Conservation (phyloP, 371 early-diverging fungal genomes). For the Apophysomyces variabilis region DNA sequence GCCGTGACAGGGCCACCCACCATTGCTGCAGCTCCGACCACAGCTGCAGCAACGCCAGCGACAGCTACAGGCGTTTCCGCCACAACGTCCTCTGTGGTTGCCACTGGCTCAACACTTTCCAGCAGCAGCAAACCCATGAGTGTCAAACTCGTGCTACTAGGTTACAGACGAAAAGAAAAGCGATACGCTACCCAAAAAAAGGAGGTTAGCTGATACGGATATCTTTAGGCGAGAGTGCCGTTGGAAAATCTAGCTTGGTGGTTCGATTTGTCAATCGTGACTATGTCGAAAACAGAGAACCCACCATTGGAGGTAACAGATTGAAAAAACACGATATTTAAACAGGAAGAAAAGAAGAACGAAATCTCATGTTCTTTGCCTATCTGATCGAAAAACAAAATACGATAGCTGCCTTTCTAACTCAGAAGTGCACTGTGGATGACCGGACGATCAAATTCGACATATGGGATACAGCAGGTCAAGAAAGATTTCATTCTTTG, state of each 20-base stretch:
- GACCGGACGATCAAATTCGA: constrained; percentile 70
- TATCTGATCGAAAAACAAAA: neutral
- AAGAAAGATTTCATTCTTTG: constrained; percentile 83
- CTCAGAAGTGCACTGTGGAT: constrained; percentile 61
- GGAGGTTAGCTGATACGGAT: neutral
- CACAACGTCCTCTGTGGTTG: neutral
- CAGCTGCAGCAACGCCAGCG: neutral
- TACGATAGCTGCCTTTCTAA: constrained; percentile 67
- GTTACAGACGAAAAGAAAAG: constrained; percentile 34
- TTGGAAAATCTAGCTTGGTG: constrained; percentile 73
- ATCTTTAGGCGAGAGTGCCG: constrained; percentile 71
- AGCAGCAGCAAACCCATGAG: constrained; percentile 46
- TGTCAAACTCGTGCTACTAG: constrained; percentile 73
- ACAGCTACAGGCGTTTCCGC: constrained; percentile 4
- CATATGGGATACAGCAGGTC: constrained; percentile 93
- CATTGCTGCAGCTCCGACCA: neutral
- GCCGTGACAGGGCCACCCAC: neutral
- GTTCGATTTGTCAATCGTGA: constrained; percentile 86
- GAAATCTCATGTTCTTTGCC: neutral
- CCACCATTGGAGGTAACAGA: constrained; percentile 83
- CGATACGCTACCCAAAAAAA: neutral
- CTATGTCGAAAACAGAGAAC: constrained; percentile 91
- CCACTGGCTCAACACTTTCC: neutral
- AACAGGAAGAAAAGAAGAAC: neutral
- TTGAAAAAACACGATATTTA: neutral